Percentiles rank a stretch among this genome's conserved stretches.
These are phyloP conservation scores for Debaryomyces psychrophilus DNA, from an alignment of 1,139 yeast genomes.

Conservation along the genomic window DNA sequence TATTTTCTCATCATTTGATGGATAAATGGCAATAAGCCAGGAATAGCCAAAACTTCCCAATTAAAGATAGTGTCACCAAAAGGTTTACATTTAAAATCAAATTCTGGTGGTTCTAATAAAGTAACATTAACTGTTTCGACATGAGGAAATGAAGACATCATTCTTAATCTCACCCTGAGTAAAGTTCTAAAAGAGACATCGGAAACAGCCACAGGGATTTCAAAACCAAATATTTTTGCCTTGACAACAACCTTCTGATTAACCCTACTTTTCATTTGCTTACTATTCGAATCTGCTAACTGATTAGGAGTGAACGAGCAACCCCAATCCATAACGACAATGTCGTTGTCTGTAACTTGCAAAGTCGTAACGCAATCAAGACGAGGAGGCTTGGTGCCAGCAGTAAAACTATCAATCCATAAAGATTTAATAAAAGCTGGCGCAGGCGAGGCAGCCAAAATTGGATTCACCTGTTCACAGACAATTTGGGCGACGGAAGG, in stretches of 20 bases:
- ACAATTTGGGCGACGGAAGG: conserved; percentile 89
- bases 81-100: conserved; percentile 77
- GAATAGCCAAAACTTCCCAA: conserved; percentile 83
- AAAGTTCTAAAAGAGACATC: conserved; percentile 66
- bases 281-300: conserved; percentile 74
- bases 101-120: conserved; percentile 79
- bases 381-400: conserved; percentile 95
- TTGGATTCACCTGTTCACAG: conserved; percentile 79
- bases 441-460: conserved; percentile 71
- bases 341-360: conserved; percentile 83
- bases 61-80: conserved; percentile 79
- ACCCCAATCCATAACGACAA: conserved; percentile 97
- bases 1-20: conserved; percentile 84
- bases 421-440: conserved; percentile 82
- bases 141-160: conserved; percentile 91
- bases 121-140: conserved; percentile 87
- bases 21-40: conserved; percentile 81
- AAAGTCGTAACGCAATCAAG: conserved; percentile 86
- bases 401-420: conserved; percentile 86
- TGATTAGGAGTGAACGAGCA: conserved; percentile 91
- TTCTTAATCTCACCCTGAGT: conserved; percentile 79
- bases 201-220: conserved; percentile 64
- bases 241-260: conserved; percentile 78
- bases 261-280: conserved; percentile 80
- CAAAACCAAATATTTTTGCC: conserved; percentile 65